Base-by-base conservation (phyloP, 2,329 filamentous ascomycete species). In the Fusarium tricinctum region DNA sequence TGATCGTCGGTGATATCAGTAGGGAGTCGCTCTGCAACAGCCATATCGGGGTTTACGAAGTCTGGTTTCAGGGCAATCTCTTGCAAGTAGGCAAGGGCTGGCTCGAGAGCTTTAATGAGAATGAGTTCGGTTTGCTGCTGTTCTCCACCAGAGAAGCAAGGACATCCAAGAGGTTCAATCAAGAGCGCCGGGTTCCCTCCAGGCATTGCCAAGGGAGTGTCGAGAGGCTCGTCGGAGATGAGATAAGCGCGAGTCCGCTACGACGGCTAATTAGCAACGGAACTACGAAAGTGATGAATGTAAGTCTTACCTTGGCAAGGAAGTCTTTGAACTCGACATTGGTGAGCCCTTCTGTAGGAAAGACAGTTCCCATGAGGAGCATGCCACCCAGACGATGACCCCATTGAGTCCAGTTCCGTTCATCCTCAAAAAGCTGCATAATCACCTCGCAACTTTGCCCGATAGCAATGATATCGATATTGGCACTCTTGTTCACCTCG, bases 391-490 rank as follows among this genome's bases (percentile, higher is more conserved):
- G 70, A 22, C 80, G 79, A 0, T 48, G 45, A 1, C 80, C 79
- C 79, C 85, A 83, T 19, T 56, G 73, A 5, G 67, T 60, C 84
- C 86, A 90, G 75, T 81, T 84, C 76, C 81, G 82, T 12, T 86
- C 75, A 5, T 83, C 69, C 35, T 89, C 84, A 12, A 96, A 81
- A 65, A 91, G 90, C 15, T 79, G 73, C 28, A 90, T 78, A 0
- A 88, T 81, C 3, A 83, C 79, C 32, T 89, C 84, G 0, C 88
- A 89, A 5, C 89, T 89, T 55, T 91, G 88, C 3, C 91, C 89
- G 17, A 96, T 80, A 2, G 87, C 92, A 47, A 97, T 83, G 32
- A 97, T 76, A 74, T 94, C 89, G 20, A 97, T 74, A 44, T 83
- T 84, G 0, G 88, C 87, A 2, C 83, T 77, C 1, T 80, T 57